Evolutionary conservation across 306 rosid species (phyloP).

Genomic region (Vicia sativa): DNA sequence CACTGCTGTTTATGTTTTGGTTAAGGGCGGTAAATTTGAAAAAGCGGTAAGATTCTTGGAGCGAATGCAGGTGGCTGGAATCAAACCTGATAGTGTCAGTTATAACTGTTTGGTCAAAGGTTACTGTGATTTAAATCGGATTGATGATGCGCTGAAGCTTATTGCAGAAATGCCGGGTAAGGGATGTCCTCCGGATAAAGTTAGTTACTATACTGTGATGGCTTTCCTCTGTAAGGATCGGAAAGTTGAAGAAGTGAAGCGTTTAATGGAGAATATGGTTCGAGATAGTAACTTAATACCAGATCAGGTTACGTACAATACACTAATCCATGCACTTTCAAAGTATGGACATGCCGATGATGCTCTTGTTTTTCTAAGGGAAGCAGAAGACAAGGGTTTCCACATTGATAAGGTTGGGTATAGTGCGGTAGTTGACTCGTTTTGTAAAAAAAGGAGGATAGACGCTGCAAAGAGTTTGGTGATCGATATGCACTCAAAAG

Average conservation of each 20-base stretch:
- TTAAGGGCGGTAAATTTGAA: conserved; percentile 57
- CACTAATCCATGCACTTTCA: conserved; percentile 66
- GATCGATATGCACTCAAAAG: conserved; percentile 64
- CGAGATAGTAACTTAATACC: conserved; percentile 54
- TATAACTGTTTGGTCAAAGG: conserved; percentile 86
- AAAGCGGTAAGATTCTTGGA: conserved; percentile 69
- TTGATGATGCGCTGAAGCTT: conserved; percentile 66
- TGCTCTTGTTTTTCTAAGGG: conserved; percentile 70
- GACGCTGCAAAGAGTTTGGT: conserved; percentile 72
- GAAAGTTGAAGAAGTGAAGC: conserved; percentile 60
- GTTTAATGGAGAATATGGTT: conserved; percentile 64
- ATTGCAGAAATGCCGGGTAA: conserved; percentile 65
- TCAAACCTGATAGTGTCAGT: conserved; percentile 65
- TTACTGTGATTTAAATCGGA: conserved; percentile 61
- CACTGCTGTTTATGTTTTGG: conserved; percentile 77
- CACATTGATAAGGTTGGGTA: conserved; percentile 78
- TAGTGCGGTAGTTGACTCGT: conserved; percentile 82
- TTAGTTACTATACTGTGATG: conserved; percentile 85
- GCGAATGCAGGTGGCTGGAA: conserved; percentile 68
- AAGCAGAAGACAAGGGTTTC: conserved; percentile 73
- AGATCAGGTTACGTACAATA: conserved; percentile 83
- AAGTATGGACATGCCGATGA: conserved; percentile 78
- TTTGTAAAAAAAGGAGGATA: conserved; percentile 65
- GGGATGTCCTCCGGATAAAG: conserved; percentile 77
- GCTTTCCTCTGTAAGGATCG: conserved; percentile 70